Percentiles rank a stretch among this genome's conserved stretches.
phyloP scores from a whole-genome alignment of 2,329 filamentous ascomycete species.

The Aureobasidium leucospermi region DNA sequence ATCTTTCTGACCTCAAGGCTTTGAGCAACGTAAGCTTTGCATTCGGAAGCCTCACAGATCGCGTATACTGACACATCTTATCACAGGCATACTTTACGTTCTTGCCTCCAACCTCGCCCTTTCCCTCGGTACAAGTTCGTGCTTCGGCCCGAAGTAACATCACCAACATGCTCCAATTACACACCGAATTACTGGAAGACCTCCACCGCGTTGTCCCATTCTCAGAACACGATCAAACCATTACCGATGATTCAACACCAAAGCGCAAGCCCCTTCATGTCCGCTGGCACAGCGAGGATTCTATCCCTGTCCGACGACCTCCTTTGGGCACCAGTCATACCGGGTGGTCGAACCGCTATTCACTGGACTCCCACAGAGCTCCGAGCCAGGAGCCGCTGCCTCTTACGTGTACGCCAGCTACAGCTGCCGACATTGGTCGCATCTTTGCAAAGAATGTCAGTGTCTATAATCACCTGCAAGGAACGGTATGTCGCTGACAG shows the following conservation, averaged over 20 bases:
- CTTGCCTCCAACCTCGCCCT: conserved; percentile 23
- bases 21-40: conserved; percentile 63
- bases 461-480: not conserved
- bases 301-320: conserved; percentile 29
- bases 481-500: conserved; percentile 17
- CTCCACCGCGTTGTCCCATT: conserved; percentile 65
- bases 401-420: conserved; percentile 44
- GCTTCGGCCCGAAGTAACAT: conserved; percentile 25
- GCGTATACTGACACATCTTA: not conserved
- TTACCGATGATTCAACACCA: conserved; percentile 14
- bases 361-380: conserved; percentile 38
- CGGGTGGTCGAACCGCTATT: conserved; percentile 32
- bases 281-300: conserved; percentile 42
- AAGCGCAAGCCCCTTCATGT: conserved; percentile 34
- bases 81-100: conserved; percentile 39
- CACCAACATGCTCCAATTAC: conserved; percentile 70
- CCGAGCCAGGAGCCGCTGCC: conserved; percentile 30
- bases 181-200: conserved; percentile 71
- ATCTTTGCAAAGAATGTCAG: conserved; percentile 48
- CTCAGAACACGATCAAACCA: conserved; percentile 42
- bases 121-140: conserved; percentile 21
- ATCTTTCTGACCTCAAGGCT: conserved; percentile 80
- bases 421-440: conserved; percentile 46
- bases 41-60: not conserved
- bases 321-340: not conserved